Percentiles rank a stretch among this genome's conserved stretches.
Evolutionary conservation across 2,329 filamentous ascomycete genomes (phyloP).

Genomic region (Shiraia bambusicola): DNA sequence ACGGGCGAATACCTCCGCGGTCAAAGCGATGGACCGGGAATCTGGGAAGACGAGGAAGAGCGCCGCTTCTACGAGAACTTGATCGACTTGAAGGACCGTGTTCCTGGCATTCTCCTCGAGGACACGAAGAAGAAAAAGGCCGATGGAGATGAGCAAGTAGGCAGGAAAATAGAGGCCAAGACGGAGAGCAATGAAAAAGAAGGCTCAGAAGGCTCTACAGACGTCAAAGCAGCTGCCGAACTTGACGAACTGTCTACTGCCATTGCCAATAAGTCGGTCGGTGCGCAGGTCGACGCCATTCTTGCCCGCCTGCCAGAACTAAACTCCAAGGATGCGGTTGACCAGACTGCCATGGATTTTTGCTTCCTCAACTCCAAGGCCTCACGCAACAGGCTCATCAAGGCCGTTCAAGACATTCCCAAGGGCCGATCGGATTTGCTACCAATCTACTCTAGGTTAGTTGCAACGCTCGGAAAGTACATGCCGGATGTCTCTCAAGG

Average conservation of each 20-base stretch:
- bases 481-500: conserved; percentile 93
- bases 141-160: conserved; percentile 78
- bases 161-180: conserved; percentile 66
- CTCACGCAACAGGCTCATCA: conserved; percentile 89
- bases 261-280: conserved; percentile 96
- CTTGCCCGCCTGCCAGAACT: conserved; percentile 86
- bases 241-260: conserved; percentile 89
- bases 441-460: conserved; percentile 86
- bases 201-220: conserved; percentile 45
- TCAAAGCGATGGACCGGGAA: conserved; percentile 85
- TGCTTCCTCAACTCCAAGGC: conserved; percentile 98
- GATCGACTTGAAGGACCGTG: conserved; percentile 91
- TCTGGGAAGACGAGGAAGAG: conserved; percentile 99
- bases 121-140: conserved; percentile 92
- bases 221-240: conserved; percentile 56
- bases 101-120: conserved; percentile 89
- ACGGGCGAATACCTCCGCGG: conserved; percentile 89
- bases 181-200: conserved; percentile 41
- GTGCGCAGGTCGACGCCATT: conserved; percentile 91
- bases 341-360: conserved; percentile 92
- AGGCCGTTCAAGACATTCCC: conserved; percentile 89
- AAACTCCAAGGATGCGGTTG: conserved; percentile 86
- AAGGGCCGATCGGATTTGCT: conserved; percentile 91
- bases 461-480: conserved; percentile 90
- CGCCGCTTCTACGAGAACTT: conserved; percentile 97